Evolutionary conservation across 2,329 filamentous ascomycete genomes (phyloP).

Genomic region (Aspergillus hortae): DNA sequence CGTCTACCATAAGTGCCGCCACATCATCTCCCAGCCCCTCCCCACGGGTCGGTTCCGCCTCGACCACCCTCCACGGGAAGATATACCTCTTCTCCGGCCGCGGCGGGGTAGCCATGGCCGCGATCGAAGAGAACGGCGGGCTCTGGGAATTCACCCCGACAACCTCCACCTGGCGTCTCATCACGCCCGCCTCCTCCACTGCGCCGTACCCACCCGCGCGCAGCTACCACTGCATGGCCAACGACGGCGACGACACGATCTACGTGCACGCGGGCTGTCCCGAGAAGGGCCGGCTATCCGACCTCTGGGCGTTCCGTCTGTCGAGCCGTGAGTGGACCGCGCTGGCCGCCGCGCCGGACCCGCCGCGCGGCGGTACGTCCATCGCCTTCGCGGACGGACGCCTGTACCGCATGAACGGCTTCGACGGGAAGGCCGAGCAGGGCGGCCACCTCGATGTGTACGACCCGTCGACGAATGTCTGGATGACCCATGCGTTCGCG

Average conservation of each 20-base stretch:
- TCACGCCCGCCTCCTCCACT: constrained; percentile 53
- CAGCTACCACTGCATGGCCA: constrained; percentile 65
- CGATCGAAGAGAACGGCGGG: constrained; percentile 69
- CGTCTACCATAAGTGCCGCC: constrained; percentile 2
- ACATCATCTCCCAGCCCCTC: constrained; percentile 47
- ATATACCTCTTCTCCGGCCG: constrained; percentile 82
- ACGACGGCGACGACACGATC: constrained; percentile 63
- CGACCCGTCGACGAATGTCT: constrained; percentile 35
- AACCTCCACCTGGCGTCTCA: constrained; percentile 60
- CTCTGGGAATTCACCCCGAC: constrained; percentile 73
- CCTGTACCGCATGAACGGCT: constrained; percentile 77
- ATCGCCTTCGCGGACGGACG: constrained; percentile 62
- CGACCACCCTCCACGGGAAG: constrained; percentile 62
- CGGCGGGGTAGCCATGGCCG: constrained; percentile 63
- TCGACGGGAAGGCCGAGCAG: constrained; percentile 65
- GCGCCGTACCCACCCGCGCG: constrained; percentile 59
- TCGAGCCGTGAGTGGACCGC: constrained; percentile 62
- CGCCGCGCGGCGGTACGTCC: constrained; percentile 63
- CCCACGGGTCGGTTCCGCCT: constrained; percentile 70
- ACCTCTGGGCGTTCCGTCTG: constrained; percentile 77
- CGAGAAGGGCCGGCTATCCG: constrained; percentile 58
- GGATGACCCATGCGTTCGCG: constrained; percentile 30
- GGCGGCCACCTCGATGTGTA: constrained; percentile 69
- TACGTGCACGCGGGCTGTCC: constrained; percentile 76
- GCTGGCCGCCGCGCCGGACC: constrained; percentile 63